Conservation (phyloP, 2,329 filamentous ascomycete genomes). For the Botryosphaeria dothidea region DNA sequence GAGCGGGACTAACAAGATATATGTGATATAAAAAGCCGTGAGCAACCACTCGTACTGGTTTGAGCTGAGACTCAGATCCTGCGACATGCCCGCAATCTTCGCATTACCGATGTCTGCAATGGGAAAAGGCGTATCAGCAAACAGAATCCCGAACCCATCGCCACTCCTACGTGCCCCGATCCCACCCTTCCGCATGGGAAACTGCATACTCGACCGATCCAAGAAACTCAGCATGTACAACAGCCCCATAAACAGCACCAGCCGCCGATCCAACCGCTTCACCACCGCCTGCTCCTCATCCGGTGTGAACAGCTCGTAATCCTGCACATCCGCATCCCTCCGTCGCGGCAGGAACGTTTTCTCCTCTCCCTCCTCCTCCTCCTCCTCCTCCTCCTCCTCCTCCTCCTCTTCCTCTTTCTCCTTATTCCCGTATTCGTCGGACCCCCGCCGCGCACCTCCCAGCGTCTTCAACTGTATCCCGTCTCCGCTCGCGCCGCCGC, state of each 20-base stretch:
- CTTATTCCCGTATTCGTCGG: background rate
- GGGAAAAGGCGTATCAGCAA: conserved; percentile 28
- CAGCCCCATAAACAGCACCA: conserved; percentile 79
- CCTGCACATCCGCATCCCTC: conserved; percentile 32
- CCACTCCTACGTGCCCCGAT: background rate
- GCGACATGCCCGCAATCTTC: conserved; percentile 58
- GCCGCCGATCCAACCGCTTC: conserved; percentile 71
- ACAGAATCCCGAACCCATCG: background rate
- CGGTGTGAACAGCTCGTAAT: conserved; percentile 56
- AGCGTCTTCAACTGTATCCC: conserved; percentile 3
- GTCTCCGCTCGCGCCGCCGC: background rate
- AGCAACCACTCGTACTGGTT: conserved; percentile 63
- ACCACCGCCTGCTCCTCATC: conserved; percentile 75
- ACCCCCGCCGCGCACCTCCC: background rate
- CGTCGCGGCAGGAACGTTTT: background rate
- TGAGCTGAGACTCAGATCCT: conserved; percentile 56
- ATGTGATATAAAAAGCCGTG: conserved; percentile 65
- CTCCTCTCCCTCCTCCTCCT: conserved; percentile 22
- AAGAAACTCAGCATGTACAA: conserved; percentile 85
- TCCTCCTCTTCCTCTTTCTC: too few species aligned
- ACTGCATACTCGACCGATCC: conserved; percentile 84
- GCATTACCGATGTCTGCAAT: conserved; percentile 60
- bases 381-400: conserved; percentile 28
- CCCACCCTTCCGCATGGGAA: too few species aligned
- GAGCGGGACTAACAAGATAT: conserved; percentile 48